Percentiles rank a stretch among this genome's conserved stretches.
These are phyloP conservation scores for Heterobasidion irregulare DNA, from an alignment of 1,284 basidiomycete genomes.

Conservation along the genomic window DNA sequence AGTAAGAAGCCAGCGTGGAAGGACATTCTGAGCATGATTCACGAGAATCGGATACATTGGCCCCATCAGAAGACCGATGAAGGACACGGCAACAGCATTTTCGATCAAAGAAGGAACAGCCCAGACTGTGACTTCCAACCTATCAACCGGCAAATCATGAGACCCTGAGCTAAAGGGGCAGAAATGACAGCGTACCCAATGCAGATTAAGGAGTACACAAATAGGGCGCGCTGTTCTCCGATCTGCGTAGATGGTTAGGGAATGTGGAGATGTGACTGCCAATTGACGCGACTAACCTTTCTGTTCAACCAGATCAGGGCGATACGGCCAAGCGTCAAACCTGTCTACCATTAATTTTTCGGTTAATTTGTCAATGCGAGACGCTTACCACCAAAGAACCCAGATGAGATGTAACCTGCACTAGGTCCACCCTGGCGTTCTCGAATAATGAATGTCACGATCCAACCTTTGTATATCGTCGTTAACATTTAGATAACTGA, in stretches of 20 bases:
- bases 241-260: constrained; percentile 24
- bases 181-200: constrained; percentile 34
- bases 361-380: neutral
- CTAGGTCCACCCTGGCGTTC: constrained; percentile 22
- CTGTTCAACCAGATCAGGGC: constrained; percentile 50
- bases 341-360: constrained; percentile 16
- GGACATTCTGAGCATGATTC: constrained; percentile 44
- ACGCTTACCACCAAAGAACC: constrained; percentile 24
- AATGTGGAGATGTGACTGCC: neutral
- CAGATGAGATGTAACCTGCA: constrained; percentile 28
- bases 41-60: constrained; percentile 52
- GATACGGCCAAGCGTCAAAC: constrained; percentile 50
- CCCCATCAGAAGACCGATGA: constrained; percentile 48
- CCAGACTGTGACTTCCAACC: constrained; percentile 59
- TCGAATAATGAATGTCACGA: constrained; percentile 45
- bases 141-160: neutral
- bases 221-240: constrained; percentile 45
- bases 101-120: constrained; percentile 49
- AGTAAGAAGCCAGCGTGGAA: constrained; percentile 56
- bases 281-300: constrained; percentile 26
- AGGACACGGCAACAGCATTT: constrained; percentile 48
- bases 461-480: constrained; percentile 36
- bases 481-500: neutral
- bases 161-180: neutral
- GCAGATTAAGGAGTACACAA: constrained; percentile 40